A percentile compares a stretch with the other conserved stretches of the same genome.
Conservation (phyloP, 495 filamentous ascomycete species). For the Bryoglossum gracile region DNA sequence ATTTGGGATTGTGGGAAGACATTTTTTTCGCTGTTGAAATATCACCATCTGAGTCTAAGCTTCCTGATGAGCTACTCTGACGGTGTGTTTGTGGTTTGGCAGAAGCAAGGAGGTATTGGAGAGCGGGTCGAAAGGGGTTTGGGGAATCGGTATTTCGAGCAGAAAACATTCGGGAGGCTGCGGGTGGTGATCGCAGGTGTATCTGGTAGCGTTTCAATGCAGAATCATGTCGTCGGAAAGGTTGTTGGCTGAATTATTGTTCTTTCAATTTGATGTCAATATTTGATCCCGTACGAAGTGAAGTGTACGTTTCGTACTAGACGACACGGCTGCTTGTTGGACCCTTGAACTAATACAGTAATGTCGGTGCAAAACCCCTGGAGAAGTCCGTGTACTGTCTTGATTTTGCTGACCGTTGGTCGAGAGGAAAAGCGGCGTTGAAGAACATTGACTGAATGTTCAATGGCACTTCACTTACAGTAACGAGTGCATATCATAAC, state of each 20-base stretch:
- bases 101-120: conserved; percentile 31
- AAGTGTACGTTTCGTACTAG: not conserved
- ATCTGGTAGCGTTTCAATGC: not conserved
- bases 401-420: too few relatives aligned
- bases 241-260: not conserved
- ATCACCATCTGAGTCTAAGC: conserved; percentile 21
- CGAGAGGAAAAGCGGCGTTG: too few relatives aligned
- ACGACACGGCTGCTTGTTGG: not conserved
- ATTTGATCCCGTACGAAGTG: not conserved
- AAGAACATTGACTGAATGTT: too few relatives aligned
- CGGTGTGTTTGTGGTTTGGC: conserved; percentile 5
- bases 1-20: conserved; percentile 21
- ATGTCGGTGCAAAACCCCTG: too few relatives aligned
- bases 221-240: not conserved
- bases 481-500: too few relatives aligned
- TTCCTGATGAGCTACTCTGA: conserved; percentile 14
- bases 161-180: conserved; percentile 19
- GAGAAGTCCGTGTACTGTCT: too few relatives aligned
- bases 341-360: too few relatives aligned
- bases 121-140: conserved; percentile 31
- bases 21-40: conserved; percentile 11
- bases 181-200: not conserved
- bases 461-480: too few relatives aligned
- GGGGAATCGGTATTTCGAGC: conserved; percentile 18
- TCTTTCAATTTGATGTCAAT: not conserved